phyloP scores from a whole-genome alignment of 441 rosid genomes.

The Dalechampia spathulata region DNA sequence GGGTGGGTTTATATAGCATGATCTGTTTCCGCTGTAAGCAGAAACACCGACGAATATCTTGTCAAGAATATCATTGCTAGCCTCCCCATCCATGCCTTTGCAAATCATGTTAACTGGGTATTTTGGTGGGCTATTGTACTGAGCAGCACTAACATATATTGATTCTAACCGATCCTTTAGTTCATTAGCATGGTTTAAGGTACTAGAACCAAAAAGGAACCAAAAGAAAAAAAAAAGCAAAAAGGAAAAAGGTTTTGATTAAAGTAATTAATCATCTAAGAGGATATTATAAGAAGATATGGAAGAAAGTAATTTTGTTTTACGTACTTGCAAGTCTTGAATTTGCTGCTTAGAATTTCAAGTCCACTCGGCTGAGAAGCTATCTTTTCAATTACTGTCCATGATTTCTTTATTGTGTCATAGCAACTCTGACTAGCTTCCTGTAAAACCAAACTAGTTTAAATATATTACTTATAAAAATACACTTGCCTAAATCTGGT shows the following conservation, averaged over 20 bases:
- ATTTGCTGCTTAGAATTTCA: conserved; percentile 34
- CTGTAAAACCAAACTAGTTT: too few species aligned
- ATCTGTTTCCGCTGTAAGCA: conserved; percentile 25
- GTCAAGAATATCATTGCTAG: conserved; percentile 28
- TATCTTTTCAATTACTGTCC: conserved; percentile 43
- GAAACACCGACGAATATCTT: conserved; percentile 50
- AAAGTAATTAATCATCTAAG: too few species aligned
- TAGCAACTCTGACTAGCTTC: conserved; percentile 49
- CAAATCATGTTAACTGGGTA: conserved; percentile 41
- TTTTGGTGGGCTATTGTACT: conserved; percentile 43
- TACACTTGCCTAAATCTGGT: too few species aligned
- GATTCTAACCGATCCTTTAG: conserved; percentile 34
- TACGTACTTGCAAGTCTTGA: conserved; percentile 63
- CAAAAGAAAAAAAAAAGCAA: too few species aligned
- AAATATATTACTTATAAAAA: too few species aligned
- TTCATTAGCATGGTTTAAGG: conserved; percentile 20
- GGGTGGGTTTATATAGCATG: conserved; percentile 31
- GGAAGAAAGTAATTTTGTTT: too few species aligned
- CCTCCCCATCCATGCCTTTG: conserved; percentile 35
- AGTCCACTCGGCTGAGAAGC: conserved; percentile 47
- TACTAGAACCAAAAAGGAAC: too few species aligned
- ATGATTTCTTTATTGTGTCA: conserved; percentile 36
- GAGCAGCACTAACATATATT: conserved; percentile 37
- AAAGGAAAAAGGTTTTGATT: too few species aligned
- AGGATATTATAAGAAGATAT: too few species aligned